Conservation (phyloP, 805 yeast genomes). For the Pichia gijzeniarum region DNA sequence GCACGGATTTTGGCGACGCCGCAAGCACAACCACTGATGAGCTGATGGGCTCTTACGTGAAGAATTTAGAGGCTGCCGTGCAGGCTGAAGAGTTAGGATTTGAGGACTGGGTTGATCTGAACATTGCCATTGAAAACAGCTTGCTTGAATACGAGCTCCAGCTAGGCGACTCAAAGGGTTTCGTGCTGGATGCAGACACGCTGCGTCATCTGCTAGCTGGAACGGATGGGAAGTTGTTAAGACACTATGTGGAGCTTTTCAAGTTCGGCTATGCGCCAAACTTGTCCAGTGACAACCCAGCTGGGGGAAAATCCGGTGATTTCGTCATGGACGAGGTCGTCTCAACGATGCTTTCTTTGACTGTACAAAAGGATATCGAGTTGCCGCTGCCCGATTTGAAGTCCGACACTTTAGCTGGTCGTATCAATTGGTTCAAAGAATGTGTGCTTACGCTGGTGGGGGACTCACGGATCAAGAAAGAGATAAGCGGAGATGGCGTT, state of each 20-base stretch:
- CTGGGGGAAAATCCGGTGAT: no score
- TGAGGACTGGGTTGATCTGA: slow-evolving; percentile 11
- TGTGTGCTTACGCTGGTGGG: slow-evolving; percentile 18
- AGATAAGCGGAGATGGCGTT: no score
- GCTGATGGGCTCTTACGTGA: neutral
- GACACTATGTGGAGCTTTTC: slow-evolving; percentile 12
- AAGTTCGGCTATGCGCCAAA: slow-evolving; percentile 13
- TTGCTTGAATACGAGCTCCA: slow-evolving; percentile 11
- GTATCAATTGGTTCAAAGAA: slow-evolving; percentile 27
- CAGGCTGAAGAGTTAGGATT: neutral
- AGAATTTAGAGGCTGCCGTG: neutral
- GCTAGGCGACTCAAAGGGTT: neutral
- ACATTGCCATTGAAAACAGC: slow-evolving; percentile 15
- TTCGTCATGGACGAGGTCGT: slow-evolving; percentile 38
- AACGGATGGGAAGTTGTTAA: neutral
- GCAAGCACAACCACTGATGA: neutral
- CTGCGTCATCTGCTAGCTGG: neutral
- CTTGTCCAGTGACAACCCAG: neutral
- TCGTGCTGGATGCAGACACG: no score
- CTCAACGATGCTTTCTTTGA: slow-evolving; percentile 40
- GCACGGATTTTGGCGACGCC: no score
- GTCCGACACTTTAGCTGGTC: slow-evolving; percentile 20
- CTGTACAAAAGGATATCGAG: slow-evolving; percentile 36
- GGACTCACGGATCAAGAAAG: neutral
- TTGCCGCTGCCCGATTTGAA: slow-evolving; percentile 31